Conservation (phyloP, 1,284 basidiomycete species). For the Laetiporus sulphureus region DNA sequence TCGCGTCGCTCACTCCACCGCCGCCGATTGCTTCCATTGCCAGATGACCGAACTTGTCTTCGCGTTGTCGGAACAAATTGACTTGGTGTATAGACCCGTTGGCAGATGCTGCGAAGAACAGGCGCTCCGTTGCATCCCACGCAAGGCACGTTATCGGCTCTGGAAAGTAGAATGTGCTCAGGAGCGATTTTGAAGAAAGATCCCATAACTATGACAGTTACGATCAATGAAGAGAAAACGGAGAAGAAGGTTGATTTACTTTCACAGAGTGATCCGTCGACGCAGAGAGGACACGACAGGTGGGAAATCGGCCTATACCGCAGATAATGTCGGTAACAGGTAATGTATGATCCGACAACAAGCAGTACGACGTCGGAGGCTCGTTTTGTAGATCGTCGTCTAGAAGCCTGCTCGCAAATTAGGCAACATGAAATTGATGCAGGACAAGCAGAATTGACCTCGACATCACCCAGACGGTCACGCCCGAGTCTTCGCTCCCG, state of each 20-base stretch:
- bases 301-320: constrained; percentile 76
- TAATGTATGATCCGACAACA: constrained; percentile 87
- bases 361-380: constrained; percentile 70
- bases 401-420: constrained; percentile 44
- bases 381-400: constrained; percentile 67
- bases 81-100: constrained; percentile 75
- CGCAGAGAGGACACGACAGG: constrained; percentile 72
- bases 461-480: constrained; percentile 86
- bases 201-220: constrained; percentile 84
- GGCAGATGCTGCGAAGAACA: constrained; percentile 78
- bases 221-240: constrained; percentile 9
- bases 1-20: constrained; percentile 59
- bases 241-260: constrained; percentile 33
- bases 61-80: constrained; percentile 67
- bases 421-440: neutral
- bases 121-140: constrained; percentile 81
- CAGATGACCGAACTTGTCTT: constrained; percentile 38
- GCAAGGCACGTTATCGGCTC: constrained; percentile 61
- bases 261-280: constrained; percentile 92
- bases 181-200: constrained; percentile 62
- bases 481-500: constrained; percentile 84
- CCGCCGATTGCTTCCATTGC: constrained; percentile 72
- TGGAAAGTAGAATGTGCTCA: constrained; percentile 86
- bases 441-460: constrained; percentile 32
- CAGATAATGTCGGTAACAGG: constrained; percentile 80